Percentiles rank a stretch among this genome's conserved stretches.
Conservation (phyloP, 768 basidiomycete genomes). For the Kwoniella newhampshirensis region DNA sequence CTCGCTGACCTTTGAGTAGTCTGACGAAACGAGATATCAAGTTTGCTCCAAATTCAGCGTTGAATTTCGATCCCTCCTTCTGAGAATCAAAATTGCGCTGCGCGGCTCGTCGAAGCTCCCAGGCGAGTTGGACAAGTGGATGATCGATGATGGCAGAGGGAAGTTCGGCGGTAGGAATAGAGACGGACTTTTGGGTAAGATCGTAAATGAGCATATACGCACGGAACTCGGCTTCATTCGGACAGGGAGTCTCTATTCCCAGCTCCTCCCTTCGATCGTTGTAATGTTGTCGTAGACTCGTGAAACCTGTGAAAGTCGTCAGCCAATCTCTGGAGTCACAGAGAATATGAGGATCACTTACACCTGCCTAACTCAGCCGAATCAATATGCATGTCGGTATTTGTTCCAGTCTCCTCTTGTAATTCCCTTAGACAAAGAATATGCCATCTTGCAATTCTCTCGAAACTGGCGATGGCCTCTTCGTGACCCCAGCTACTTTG, state of each 20-base stretch:
- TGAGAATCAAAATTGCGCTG: conserved; percentile 66
- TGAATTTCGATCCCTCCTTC: conserved; percentile 56
- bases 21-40: conserved; percentile 67
- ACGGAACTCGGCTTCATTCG: conserved; percentile 91
- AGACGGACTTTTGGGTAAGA: conserved; percentile 76
- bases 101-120: conserved; percentile 73
- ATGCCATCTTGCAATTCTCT: conserved; percentile 90
- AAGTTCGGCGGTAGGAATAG: conserved; percentile 63
- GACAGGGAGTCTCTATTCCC: conserved; percentile 62
- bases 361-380: conserved; percentile 42
- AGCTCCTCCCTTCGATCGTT: conserved; percentile 64
- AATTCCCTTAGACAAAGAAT: conserved; percentile 65
- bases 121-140: conserved; percentile 78
- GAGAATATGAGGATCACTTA: conserved; percentile 56
- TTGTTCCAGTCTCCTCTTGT: conserved; percentile 57
- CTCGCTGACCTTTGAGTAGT: conserved; percentile 64
- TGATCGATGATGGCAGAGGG: conserved; percentile 65
- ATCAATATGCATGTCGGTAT: conserved; percentile 48
- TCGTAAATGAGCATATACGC: conserved; percentile 92
- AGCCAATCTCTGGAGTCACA: not conserved
- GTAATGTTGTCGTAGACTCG: conserved; percentile 90
- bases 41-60: conserved; percentile 63
- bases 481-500: conserved; percentile 74
- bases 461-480: conserved; percentile 81
- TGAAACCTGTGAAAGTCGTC: conserved; percentile 63